Conservation (phyloP, 768 basidiomycete species). For the Phaeotremella fagi region DNA sequence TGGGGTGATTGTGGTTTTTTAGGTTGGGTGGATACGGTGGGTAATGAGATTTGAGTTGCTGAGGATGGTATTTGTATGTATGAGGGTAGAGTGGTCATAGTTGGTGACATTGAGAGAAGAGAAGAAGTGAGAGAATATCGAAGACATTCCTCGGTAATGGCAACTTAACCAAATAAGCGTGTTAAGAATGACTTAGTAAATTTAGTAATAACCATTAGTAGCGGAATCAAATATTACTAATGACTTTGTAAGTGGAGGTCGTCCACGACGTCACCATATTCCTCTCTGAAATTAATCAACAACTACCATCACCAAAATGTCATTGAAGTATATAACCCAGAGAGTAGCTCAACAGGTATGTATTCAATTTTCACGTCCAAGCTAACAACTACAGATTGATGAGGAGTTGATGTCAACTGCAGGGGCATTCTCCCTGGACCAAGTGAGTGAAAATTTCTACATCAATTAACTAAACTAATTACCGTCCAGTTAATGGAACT, state of each 20-base stretch:
- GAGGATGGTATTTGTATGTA: slow-evolving; percentile 51
- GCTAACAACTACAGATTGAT: slow-evolving; percentile 90
- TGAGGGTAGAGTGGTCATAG: slow-evolving; percentile 7
- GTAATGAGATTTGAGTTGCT: slow-evolving; percentile 37
- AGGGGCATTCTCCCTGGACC: slow-evolving; percentile 91
- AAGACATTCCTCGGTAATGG: too few species aligned
- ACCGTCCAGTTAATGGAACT: slow-evolving; percentile 79
- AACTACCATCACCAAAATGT: slow-evolving; percentile 20
- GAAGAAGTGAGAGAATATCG: neutral
- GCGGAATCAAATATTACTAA: neutral
- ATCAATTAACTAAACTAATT: neutral
- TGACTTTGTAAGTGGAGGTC: neutral
- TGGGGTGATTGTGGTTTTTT: slow-evolving; percentile 6
- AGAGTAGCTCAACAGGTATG: slow-evolving; percentile 44
- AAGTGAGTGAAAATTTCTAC: slow-evolving; percentile 54
- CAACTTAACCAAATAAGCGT: neutral
- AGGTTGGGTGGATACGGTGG: slow-evolving; percentile 1
- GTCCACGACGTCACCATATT: neutral
- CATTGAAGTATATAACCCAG: slow-evolving; percentile 42
- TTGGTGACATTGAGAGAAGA: neutral
- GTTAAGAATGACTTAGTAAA: too few species aligned
- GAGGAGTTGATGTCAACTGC: slow-evolving; percentile 82
- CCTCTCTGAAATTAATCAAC: neutral
- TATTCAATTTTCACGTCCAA: neutral
- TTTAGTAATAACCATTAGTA: too few species aligned